These are phyloP conservation scores for Arabis alpina DNA, from an alignment of 345 rosid species.

Conservation along the genomic window DNA sequence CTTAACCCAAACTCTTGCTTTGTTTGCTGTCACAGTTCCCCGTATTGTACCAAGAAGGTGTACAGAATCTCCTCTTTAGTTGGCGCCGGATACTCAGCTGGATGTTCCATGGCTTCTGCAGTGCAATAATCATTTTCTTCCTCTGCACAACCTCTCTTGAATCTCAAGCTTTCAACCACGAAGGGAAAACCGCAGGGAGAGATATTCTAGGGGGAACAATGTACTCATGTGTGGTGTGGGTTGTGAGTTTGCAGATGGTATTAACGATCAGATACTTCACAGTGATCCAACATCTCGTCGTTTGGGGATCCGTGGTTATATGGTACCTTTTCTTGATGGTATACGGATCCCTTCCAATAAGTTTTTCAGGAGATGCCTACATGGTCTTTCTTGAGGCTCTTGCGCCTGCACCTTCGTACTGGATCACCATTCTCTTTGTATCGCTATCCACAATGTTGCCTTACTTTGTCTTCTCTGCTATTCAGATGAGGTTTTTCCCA, in stretches of 20 bases:
- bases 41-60: slow-evolving; percentile 86
- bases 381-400: slow-evolving; percentile 76
- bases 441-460: slow-evolving; percentile 63
- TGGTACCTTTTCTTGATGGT: slow-evolving; percentile 76
- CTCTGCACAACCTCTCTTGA: slow-evolving; percentile 67
- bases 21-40: slow-evolving; percentile 72
- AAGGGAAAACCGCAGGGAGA: slow-evolving; percentile 69
- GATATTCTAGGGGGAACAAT: slow-evolving; percentile 77
- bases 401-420: slow-evolving; percentile 79
- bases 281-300: slow-evolving; percentile 58
- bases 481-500: slow-evolving; percentile 86
- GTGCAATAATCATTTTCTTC: slow-evolving; percentile 72
- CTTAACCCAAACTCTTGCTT: slow-evolving; percentile 15
- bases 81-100: slow-evolving; percentile 83
- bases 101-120: slow-evolving; percentile 81
- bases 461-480: slow-evolving; percentile 59
- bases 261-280: slow-evolving; percentile 84
- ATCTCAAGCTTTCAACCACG: slow-evolving; percentile 69
- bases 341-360: slow-evolving; percentile 61
- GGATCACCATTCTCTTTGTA: slow-evolving; percentile 67
- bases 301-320: slow-evolving; percentile 71
- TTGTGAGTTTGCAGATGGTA: slow-evolving; percentile 84
- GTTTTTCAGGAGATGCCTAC: slow-evolving; percentile 57
- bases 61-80: slow-evolving; percentile 77
- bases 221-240: slow-evolving; percentile 92